Evolutionary conservation across 306 rosid species (phyloP).

Genomic region (Prunus padus): DNA sequence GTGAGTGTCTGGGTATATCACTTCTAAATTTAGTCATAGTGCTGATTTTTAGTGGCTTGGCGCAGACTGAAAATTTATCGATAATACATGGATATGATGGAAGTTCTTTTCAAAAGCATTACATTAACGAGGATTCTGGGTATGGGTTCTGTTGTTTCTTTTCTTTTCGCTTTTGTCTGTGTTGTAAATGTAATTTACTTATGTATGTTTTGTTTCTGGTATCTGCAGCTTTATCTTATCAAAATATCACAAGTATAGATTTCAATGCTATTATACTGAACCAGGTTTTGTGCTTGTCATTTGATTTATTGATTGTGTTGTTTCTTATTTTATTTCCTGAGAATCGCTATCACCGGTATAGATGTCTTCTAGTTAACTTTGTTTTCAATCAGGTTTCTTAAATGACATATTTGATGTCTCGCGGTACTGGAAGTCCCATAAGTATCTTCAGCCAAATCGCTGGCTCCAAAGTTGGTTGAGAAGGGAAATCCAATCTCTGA

Average conservation of each 20-base stretch:
- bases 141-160: constrained; percentile 35
- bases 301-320: constrained; percentile 16
- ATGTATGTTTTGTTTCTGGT: constrained; percentile 16
- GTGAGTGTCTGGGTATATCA: not conserved
- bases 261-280: constrained; percentile 85
- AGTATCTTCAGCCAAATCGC: constrained; percentile 59
- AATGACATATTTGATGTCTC: constrained; percentile 57
- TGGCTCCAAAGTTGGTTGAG: constrained; percentile 83
- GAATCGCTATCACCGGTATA: constrained; percentile 5
- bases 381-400: constrained; percentile 50
- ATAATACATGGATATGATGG: constrained; percentile 71
- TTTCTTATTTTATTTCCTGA: constrained; percentile 8
- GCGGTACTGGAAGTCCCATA: constrained; percentile 58
- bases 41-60: not conserved
- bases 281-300: constrained; percentile 50
- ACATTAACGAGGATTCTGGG: constrained; percentile 47
- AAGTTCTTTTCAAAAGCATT: constrained; percentile 53
- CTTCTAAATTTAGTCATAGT: not conserved
- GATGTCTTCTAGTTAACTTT: constrained; percentile 3
- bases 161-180: constrained; percentile 1
- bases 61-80: constrained; percentile 60
- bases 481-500: constrained; percentile 85
- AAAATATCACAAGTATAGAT: constrained; percentile 71
- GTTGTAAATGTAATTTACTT: constrained; percentile 15
- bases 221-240: constrained; percentile 67